Percentiles rank a stretch among this genome's conserved stretches.
These are phyloP conservation scores for Apiotrichum mycotoxinovorans DNA, from an alignment of 1,284 basidiomycete species.

Conservation along the genomic window DNA sequence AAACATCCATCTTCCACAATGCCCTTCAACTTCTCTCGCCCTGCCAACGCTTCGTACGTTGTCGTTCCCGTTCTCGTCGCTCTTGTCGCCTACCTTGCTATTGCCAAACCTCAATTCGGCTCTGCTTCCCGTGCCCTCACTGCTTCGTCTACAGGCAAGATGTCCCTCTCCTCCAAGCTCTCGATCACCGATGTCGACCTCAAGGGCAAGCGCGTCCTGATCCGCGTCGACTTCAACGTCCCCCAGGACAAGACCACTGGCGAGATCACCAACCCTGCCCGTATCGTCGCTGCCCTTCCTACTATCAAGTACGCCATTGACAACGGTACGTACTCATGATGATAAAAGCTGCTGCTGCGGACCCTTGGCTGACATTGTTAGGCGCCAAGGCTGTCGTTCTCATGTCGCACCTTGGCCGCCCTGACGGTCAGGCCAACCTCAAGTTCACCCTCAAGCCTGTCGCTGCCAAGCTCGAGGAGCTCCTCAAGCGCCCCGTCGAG, in stretches of 20 bases:
- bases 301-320: conserved; percentile 94
- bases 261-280: conserved; percentile 88
- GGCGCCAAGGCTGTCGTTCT: conserved; percentile 82
- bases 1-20: background rate
- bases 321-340: conserved; percentile 69
- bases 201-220: conserved; percentile 78
- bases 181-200: conserved; percentile 88
- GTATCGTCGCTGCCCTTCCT: conserved; percentile 93
- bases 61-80: conserved; percentile 8
- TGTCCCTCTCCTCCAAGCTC: conserved; percentile 95
- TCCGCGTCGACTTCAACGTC: conserved; percentile 98
- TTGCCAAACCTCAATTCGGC: conserved; percentile 2
- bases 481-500: conserved; percentile 65
- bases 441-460: conserved; percentile 94
- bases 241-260: conserved; percentile 69
- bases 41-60: conserved; percentile 5
- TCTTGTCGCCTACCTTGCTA: conserved; percentile 5
- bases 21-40: conserved; percentile 1
- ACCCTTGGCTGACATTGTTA: conserved; percentile 38
- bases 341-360: no score
- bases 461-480: conserved; percentile 64
- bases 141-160: conserved; percentile 50
- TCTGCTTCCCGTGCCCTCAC: background rate
- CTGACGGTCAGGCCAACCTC: conserved; percentile 81
- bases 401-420: conserved; percentile 98